A percentile compares a stretch with the other conserved stretches of the same genome.
phyloP scores from a whole-genome alignment of 2,329 filamentous ascomycete genomes.

The Botrytis byssoidea region DNA sequence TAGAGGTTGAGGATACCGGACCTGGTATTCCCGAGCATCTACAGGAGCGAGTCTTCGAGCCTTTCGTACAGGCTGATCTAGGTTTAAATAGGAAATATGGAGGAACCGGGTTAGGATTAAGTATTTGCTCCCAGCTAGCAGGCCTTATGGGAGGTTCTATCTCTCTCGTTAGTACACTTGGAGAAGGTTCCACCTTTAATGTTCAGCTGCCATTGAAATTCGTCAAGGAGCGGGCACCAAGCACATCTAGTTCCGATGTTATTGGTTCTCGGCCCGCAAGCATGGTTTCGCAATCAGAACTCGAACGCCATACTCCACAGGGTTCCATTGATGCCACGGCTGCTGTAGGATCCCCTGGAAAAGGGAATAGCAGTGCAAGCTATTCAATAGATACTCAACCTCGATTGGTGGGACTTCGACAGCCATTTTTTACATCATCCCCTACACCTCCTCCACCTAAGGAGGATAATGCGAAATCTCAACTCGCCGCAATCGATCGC shows the following conservation, averaged over 20 bases:
- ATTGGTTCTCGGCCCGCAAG: conserved; percentile 36
- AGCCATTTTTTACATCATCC: conserved; percentile 66
- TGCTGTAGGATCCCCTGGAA: conserved; percentile 10
- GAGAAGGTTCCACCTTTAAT: conserved; percentile 75
- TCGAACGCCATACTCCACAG: conserved; percentile 14
- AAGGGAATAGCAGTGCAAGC: conserved; percentile 34
- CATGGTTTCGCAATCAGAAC: conserved; percentile 17
- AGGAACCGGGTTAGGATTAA: conserved; percentile 82
- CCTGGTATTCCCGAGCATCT: conserved; percentile 78
- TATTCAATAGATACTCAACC: conserved; percentile 65
- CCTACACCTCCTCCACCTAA: conserved; percentile 23
- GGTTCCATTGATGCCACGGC: conserved; percentile 12
- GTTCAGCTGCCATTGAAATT: conserved; percentile 74
- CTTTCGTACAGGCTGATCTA: conserved; percentile 90
- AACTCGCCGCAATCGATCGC: conserved; percentile 63
- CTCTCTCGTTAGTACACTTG: conserved; percentile 66
- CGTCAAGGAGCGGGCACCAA: conserved; percentile 24
- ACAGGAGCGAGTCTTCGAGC: conserved; percentile 84
- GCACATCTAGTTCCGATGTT: conserved; percentile 31
- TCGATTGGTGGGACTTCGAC: conserved; percentile 77
- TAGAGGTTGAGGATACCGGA: conserved; percentile 84
- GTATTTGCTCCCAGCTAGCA: conserved; percentile 85
- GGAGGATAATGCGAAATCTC: conserved; percentile 48
- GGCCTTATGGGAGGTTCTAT: conserved; percentile 80
- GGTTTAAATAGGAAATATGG: conserved; percentile 87